These are phyloP conservation scores for Lizonia empirigonia DNA, from an alignment of 2,329 filamentous ascomycete genomes.

Conservation along the genomic window DNA sequence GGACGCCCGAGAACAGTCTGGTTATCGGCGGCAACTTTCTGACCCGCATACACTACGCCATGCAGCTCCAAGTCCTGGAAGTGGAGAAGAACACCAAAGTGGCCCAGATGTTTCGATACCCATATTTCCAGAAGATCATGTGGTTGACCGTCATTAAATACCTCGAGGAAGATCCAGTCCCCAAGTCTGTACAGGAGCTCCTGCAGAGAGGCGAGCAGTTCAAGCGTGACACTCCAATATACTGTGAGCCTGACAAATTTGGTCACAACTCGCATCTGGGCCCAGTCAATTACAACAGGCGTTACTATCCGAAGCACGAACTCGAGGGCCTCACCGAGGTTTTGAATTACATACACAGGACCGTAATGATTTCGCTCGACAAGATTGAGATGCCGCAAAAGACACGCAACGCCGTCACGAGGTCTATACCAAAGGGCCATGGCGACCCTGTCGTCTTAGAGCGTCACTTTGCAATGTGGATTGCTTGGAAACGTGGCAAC, in stretches of 20 bases:
- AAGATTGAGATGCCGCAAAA: constrained; percentile 66
- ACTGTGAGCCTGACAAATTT: constrained; percentile 63
- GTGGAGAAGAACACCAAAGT: constrained; percentile 72
- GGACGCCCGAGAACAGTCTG: constrained; percentile 71
- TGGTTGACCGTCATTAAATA: constrained; percentile 71
- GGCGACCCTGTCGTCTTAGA: constrained; percentile 66
- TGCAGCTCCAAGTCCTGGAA: constrained; percentile 69
- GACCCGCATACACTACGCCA: constrained; percentile 67
- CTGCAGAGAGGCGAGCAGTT: constrained; percentile 64
- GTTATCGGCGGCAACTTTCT: constrained; percentile 75
- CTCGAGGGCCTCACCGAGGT: constrained; percentile 65
- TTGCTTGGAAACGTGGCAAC: constrained; percentile 70
- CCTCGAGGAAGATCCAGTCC: constrained; percentile 67
- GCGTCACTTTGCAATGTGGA: constrained; percentile 67
- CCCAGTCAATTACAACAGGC: constrained; percentile 61
- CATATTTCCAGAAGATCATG: constrained; percentile 71
- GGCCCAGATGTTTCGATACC: constrained; percentile 68
- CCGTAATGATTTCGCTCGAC: constrained; percentile 65
- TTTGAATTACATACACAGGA: constrained; percentile 65
- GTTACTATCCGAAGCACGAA: constrained; percentile 68
- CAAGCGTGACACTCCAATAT: constrained; percentile 60
- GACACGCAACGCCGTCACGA: constrained; percentile 63
- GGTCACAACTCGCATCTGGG: constrained; percentile 58
- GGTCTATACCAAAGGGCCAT: constrained; percentile 66
- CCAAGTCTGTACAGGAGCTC: constrained; percentile 59